Base-by-base conservation (phyloP, 345 rosid species). In the Citrus hindsii region DNA sequence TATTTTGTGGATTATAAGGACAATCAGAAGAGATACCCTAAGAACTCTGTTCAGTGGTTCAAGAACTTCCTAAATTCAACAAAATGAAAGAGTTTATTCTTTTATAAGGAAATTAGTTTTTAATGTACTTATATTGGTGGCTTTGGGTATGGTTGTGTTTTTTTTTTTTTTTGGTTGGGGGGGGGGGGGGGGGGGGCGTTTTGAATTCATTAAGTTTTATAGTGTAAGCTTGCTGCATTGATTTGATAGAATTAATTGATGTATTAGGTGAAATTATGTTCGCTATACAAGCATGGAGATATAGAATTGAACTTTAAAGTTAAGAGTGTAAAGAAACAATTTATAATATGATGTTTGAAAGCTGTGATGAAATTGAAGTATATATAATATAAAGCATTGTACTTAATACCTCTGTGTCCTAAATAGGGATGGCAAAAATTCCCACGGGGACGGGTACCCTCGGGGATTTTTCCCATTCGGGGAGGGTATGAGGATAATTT, bases 1-100 rank as follows among this genome's bases (percentile, higher is more conserved):
- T 93, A 92, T 81, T 96, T 83, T 59, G 94, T 96, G 76, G 99
- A 96, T 84, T 96, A 88, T 25, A 89, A 79, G 10, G 89, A 92
- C 86, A 93, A 92, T 2, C 91, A 89, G 51, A 93, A 92, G 90
- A 91, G 98, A 85, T 93, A 96, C 82, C 94, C 99, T 9, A 95
- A 93, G 72, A 83, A 91, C 22, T 96, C 97, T 69, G 99, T 88
- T 71, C 81, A 79, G n/a, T 96, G 98, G 99, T 92, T 96, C 89
- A 93, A 92, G 85, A 89, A 87, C 71, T 93, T 96, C 91, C 81
- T 95, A 28, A 73, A 84, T 62, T 78, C 90, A 75, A 69, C 79
- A 80, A 73, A 80, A 48, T 48, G 40, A 53, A 24, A 25, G 56
- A 28, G 5, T 1, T 62, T 13, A 63, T 30, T 28, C 35, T 28